These are phyloP conservation scores for Testicularia cyperi DNA, from an alignment of 1,284 basidiomycete species.

Conservation along the genomic window DNA sequence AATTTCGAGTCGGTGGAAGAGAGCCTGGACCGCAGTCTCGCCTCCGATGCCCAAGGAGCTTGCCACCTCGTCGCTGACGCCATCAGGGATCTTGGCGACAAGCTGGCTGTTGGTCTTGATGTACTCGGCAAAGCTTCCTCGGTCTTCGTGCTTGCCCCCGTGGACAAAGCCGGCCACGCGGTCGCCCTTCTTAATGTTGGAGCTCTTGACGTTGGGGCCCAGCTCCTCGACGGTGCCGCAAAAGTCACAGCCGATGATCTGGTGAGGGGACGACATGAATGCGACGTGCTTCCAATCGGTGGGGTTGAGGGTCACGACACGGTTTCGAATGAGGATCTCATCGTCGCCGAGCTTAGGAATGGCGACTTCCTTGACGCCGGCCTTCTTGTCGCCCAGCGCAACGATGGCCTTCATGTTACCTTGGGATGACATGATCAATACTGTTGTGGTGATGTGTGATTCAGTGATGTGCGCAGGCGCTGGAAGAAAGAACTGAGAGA, in stretches of 20 bases:
- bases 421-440: slow-evolving; percentile 10
- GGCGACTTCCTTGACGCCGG: slow-evolving; percentile 39
- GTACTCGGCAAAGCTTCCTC: slow-evolving; percentile 60
- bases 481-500: no score
- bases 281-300: slow-evolving; percentile 61
- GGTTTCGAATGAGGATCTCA: slow-evolving; percentile 43
- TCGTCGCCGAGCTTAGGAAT: slow-evolving; percentile 36
- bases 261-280: slow-evolving; percentile 55
- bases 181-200: slow-evolving; percentile 65
- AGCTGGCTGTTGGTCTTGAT: slow-evolving; percentile 51
- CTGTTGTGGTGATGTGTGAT: background rate
- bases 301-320: slow-evolving; percentile 52
- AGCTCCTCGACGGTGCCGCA: slow-evolving; percentile 67
- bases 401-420: slow-evolving; percentile 46
- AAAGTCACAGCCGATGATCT: slow-evolving; percentile 67
- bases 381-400: slow-evolving; percentile 37
- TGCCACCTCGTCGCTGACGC: slow-evolving; percentile 24
- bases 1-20: slow-evolving; percentile 35
- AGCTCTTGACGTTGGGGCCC: slow-evolving; percentile 55
- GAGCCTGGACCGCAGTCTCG: slow-evolving; percentile 47
- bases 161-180: slow-evolving; percentile 65
- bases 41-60: slow-evolving; percentile 49
- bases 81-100: slow-evolving; percentile 45
- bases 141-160: slow-evolving; percentile 59
- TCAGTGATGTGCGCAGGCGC: background rate